These are phyloP conservation scores for Lactifluus hygrophoroides DNA, from an alignment of 768 basidiomycete genomes.

Conservation along the genomic window DNA sequence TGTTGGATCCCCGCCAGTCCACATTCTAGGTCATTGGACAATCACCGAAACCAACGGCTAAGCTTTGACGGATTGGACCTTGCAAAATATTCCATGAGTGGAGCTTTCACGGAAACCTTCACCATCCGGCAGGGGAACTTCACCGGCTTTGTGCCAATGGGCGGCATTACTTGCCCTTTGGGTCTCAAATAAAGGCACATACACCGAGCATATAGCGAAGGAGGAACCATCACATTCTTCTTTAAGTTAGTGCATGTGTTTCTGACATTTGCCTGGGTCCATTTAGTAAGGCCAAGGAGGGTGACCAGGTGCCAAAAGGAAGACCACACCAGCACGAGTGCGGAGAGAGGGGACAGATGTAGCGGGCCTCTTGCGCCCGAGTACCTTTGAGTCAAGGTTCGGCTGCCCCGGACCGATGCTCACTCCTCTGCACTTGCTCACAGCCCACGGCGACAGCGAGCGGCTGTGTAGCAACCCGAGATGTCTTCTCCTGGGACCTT, in stretches of 20 bases:
- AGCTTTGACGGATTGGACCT: background rate
- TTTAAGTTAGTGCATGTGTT: background rate
- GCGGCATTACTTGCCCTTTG: background rate
- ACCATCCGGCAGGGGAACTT: background rate
- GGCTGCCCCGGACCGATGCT: conserved; percentile 3
- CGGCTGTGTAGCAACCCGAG: background rate
- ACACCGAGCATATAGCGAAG: background rate
- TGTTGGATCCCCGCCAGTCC: background rate
- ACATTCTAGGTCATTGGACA: background rate
- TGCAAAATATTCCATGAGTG: background rate
- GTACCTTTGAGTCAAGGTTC: background rate
- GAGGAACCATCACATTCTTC: background rate
- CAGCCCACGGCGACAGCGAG: background rate
- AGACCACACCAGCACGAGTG: background rate
- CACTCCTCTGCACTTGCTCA: background rate
- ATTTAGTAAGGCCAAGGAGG: background rate
- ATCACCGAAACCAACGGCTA: background rate
- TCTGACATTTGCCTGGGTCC: background rate
- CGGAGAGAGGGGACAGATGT: background rate
- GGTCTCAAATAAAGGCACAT: background rate
- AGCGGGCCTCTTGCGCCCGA: background rate
- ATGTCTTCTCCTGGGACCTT: conserved; percentile 20
- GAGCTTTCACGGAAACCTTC: background rate
- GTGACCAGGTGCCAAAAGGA: background rate
- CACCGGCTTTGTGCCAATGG: background rate